Base-by-base conservation (phyloP, 108 stramenopile species). In the Nitzschia putrida region DNA sequence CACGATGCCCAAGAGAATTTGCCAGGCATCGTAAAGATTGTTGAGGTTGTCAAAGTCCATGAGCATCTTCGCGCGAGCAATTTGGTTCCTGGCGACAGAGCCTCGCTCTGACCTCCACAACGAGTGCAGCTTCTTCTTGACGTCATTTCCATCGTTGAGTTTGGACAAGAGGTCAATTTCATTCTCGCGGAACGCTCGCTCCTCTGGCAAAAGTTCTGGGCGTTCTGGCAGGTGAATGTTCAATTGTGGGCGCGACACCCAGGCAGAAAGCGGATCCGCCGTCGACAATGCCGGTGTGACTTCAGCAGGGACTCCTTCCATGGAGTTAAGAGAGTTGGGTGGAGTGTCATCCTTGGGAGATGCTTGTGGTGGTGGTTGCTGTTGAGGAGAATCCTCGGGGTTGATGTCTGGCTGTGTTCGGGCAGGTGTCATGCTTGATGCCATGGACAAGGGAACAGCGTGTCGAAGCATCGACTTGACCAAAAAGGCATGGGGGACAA, bases 61-160 rank as follows among this genome's bases (percentile, higher is more conserved):
- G 52, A 83, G 60, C 10, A 68, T 64, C 40, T 80, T 79, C 20
- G 66, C 76, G 25, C 64, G 38, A 7, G 45, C 3, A 7, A 84
- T 23, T 14, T 24, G 54, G 6, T 42, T 56, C 16, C 70, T 73
- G 5, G 79, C 79, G 22, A 55, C 23, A 12, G 64, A 37, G 3
- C 87, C 87, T 10, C 83, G 79, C 65, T 88, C 87, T 11, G 69
- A 54, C 60, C 72, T 81, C 87, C 87, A 88, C 38, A 83, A 69
- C 0, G 66, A 29, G 81, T 79, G 83, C 42, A 88, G 55, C 18
- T 81, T 73, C 23, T 57, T 2, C 11, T 79, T 13, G 14, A 45
- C 57, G 0, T 82, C 74, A 53, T 87, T 74, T 18, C 77, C 66
- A 1, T 73, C 57, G 7, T 6, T 18, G 0, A 87, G 58, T 0